Evolutionary conservation across 441 rosid genomes (phyloP).

Genomic region (Euphorbia celastroides): DNA sequence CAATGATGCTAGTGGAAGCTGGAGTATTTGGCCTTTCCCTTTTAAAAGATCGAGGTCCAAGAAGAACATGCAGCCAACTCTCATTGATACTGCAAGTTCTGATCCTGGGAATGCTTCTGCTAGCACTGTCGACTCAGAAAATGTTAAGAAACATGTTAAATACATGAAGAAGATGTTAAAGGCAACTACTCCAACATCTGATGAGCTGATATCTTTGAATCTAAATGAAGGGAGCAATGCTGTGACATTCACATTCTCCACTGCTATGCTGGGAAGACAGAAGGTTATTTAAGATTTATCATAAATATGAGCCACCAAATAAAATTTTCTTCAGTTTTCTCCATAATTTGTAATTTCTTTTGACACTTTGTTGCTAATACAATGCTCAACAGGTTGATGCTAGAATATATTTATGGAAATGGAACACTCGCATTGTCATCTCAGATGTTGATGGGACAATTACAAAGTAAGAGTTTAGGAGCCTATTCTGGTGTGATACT

Average conservation of each 20-base stretch:
- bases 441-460: constrained; percentile 99
- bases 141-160: constrained; percentile 30
- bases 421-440: constrained; percentile 84
- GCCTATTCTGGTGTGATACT: neutral
- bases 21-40: constrained; percentile 93
- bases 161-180: constrained; percentile 48
- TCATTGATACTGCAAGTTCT: constrained; percentile 25
- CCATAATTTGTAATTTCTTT: neutral
- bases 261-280: constrained; percentile 88
- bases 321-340: neutral
- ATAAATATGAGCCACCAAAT: constrained; percentile 5
- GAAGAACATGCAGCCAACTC: constrained; percentile 26
- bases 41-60: constrained; percentile 43
- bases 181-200: constrained; percentile 78
- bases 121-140: constrained; percentile 15
- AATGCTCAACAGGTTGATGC: constrained; percentile 71
- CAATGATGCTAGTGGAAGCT: constrained; percentile 45
- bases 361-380: neutral
- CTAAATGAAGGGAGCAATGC: constrained; percentile 75
- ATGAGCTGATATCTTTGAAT: constrained; percentile 74
- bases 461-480: constrained; percentile 50
- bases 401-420: constrained; percentile 90
- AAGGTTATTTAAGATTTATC: constrained; percentile 42
- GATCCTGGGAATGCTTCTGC: constrained; percentile 30
- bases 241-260: constrained; percentile 80